Evolutionary conservation across 2,329 filamentous ascomycete genomes (phyloP).

Genomic region (Mycosphaerella sp.): DNA sequence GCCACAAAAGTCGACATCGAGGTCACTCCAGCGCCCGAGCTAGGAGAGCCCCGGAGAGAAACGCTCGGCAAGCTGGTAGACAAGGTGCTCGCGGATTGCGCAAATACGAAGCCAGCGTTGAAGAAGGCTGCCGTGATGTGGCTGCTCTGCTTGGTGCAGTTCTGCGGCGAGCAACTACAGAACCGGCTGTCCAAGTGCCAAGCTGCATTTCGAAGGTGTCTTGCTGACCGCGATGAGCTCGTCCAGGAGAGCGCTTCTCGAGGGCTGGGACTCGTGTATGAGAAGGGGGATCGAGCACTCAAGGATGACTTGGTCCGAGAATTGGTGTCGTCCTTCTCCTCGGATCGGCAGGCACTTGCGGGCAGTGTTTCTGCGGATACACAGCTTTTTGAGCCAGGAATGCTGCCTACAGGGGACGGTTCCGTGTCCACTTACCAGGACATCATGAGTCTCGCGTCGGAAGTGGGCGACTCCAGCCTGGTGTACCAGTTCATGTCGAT

Average conservation of each 20-base stretch:
- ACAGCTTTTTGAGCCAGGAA: slow-evolving; percentile 86
- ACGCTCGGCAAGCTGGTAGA: slow-evolving; percentile 55
- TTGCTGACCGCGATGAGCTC: slow-evolving; percentile 83
- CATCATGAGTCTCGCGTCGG: slow-evolving; percentile 89
- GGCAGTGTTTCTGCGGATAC: slow-evolving; percentile 84
- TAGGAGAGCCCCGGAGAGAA: slow-evolving; percentile 34
- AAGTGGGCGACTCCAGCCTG: slow-evolving; percentile 92
- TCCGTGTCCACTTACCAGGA: slow-evolving; percentile 96
- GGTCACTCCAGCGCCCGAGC: slow-evolving; percentile 30
- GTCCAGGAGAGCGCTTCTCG: slow-evolving; percentile 93
- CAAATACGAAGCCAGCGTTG: slow-evolving; percentile 77
- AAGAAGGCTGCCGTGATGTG: slow-evolving; percentile 92
- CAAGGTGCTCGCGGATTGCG: slow-evolving; percentile 69
- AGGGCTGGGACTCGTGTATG: slow-evolving; percentile 86
- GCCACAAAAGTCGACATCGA: slow-evolving; percentile 71
- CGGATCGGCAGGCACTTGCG: slow-evolving; percentile 62
- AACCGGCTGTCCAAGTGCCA: slow-evolving; percentile 70
- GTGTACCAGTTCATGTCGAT: slow-evolving; percentile 99
- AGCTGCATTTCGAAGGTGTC: slow-evolving; percentile 75
- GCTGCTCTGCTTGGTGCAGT: slow-evolving; percentile 86
- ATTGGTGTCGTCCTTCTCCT: slow-evolving; percentile 75
- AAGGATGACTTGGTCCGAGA: slow-evolving; percentile 81
- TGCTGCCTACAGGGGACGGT: slow-evolving; percentile 81
- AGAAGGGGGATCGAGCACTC: slow-evolving; percentile 74
- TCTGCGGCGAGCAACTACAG: slow-evolving; percentile 80